Evolutionary conservation across 1,139 yeast species (phyloP), one percentile per base, ranked within the genome.

Genomic region (Taphrina sp.): DNA sequence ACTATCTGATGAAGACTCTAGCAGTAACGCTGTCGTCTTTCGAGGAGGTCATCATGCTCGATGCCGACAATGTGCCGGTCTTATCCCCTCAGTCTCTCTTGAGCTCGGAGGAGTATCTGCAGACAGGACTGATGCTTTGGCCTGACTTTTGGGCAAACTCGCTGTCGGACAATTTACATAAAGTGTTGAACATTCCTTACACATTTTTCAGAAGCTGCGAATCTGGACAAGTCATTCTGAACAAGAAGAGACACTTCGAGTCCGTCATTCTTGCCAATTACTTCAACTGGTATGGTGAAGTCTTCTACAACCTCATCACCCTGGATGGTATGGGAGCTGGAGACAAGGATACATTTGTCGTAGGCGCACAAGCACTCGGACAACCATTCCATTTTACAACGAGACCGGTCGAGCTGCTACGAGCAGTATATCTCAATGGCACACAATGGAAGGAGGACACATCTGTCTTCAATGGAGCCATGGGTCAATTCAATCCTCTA

Each of bases 131-230:
- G 16, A 23, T 43, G 26, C 47, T 43, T 26, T 43, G 47, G 47
- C 47, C 47, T 14, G 47, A 43, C 29, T 43, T 43, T 31, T 43
- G 47, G 47, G 29, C 47, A 12, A 43, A 43, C 14, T 43, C 47
- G 12, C 28, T 43, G 20, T 43, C 47, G 26, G 47, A 29, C 17
- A 43, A 36, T 10, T 38, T 43, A 4, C 47, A 43, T 29, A 43
- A 29, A 3, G 28, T 43, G 2, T 38, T 43, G 17, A n/a, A 29
- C 38, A 43, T 43, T 19, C 47, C 47, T 10, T 43, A 43, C 47
- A 10, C 47, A 19, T 43, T 43, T 16, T 22, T 19, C 7, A 29
- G 47, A 38, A 43, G 38, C n/a, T 43, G 47, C 47, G 47, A 43
- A 28, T 43, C 47, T 3, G 47, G 47, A 7, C 47, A 43, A 31